These are phyloP conservation scores for Dipsacomyces acuminosporus DNA, from an alignment of 371 early-diverging fungal genomes.

Conservation along the genomic window DNA sequence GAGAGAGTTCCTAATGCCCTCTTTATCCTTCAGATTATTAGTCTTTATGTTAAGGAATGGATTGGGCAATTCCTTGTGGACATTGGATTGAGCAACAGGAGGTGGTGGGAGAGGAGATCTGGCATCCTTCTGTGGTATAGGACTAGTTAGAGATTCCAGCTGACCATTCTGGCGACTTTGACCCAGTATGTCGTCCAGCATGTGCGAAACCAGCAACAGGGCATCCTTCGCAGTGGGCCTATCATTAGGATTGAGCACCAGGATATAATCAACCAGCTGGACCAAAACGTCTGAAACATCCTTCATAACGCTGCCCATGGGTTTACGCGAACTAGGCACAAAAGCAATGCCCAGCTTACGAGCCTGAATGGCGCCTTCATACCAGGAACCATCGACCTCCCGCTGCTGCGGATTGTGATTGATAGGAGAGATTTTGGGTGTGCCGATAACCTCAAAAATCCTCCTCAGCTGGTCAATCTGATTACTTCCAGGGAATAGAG, in stretches of 20 bases:
- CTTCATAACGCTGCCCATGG: conserved; percentile 58
- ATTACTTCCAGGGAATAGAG: conserved; percentile 90
- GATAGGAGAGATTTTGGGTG: conserved; percentile 46
- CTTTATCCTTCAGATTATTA: no score
- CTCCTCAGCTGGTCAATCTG: conserved; percentile 85
- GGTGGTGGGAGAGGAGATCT: no score
- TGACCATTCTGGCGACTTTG: conserved; percentile 11
- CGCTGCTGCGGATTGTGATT: no score
- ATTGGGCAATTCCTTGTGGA: no score
- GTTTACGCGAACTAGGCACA: conserved; percentile 52
- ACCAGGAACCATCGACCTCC: conserved; percentile 35
- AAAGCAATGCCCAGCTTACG: conserved; percentile 36
- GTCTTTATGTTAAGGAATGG: no score
- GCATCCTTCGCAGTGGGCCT: conserved; percentile 67
- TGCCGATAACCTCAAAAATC: conserved; percentile 63
- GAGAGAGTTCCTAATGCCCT: no score
- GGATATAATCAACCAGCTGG: conserved; percentile 73
- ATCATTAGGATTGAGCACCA: conserved; percentile 81
- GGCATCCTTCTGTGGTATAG: no score
- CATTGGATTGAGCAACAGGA: no score
- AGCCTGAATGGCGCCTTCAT: conserved; percentile 47
- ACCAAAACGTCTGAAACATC: conserved; percentile 60
- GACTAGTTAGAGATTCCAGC: no score
- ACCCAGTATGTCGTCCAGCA: conserved; percentile 33
- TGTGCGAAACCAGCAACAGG: conserved; percentile 21